Percentiles rank a stretch among this genome's conserved stretches.
Conservation (phyloP, 148 eudicot species). For the Agrostemma githago region DNA sequence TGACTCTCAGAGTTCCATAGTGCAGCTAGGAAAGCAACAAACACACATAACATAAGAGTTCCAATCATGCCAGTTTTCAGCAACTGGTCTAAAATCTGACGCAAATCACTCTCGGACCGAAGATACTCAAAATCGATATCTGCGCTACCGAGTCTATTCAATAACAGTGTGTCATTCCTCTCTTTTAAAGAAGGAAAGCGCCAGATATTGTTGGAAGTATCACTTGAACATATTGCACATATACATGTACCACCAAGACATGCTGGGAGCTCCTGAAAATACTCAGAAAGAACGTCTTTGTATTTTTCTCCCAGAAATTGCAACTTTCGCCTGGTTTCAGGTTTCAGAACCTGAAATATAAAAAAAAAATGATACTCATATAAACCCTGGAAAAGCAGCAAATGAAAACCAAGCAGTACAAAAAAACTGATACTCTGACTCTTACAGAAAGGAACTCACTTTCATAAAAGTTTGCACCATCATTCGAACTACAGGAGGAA, state of each 20-base stretch:
- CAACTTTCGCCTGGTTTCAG: constrained; percentile 64
- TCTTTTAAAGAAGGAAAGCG: constrained; percentile 17
- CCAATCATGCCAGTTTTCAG: constrained; percentile 63
- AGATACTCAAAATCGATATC: constrained; percentile 25
- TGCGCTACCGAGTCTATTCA: constrained; percentile 22
- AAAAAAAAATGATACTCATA: neutral
- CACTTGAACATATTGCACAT: constrained; percentile 51
- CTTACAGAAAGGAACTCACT: constrained; percentile 44
- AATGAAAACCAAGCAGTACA: neutral
- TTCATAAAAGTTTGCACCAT: constrained; percentile 78
- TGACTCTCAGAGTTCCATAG: constrained; percentile 42
- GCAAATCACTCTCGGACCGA: constrained; percentile 26
- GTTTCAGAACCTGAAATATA: constrained; percentile 59
- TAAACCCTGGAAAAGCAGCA: neutral
- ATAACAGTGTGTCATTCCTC: constrained; percentile 22
- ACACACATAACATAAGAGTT: constrained; percentile 58
- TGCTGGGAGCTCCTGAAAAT: constrained; percentile 51
- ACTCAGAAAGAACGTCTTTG: constrained; percentile 45
- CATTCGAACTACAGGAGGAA: constrained; percentile 78
- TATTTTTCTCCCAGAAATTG: constrained; percentile 56
- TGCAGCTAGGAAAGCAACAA: constrained; percentile 54
- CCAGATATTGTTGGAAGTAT: constrained; percentile 16
- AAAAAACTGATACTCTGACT: neutral
- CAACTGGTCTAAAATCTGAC: constrained; percentile 35
- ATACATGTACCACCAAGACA: constrained; percentile 73